phyloP scores from a whole-genome alignment of 1,284 basidiomycete genomes.

The Moesziomyces aphidis region DNA sequence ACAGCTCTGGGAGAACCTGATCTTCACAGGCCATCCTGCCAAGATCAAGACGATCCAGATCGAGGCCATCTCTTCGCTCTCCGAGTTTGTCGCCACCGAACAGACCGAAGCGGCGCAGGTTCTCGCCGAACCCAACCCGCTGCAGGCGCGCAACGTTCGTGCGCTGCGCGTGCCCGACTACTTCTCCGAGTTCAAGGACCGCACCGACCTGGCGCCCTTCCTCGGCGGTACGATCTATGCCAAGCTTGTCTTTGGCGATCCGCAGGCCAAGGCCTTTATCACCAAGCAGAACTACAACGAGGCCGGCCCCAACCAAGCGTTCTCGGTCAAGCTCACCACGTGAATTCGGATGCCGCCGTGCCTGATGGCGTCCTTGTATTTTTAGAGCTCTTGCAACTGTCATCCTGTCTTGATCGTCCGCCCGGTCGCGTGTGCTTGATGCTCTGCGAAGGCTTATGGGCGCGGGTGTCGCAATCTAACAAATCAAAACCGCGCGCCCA shows the following conservation, averaged over 20 bases:
- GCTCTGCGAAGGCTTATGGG: background rate
- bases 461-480: constrained; percentile 1
- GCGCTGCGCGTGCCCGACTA: constrained; percentile 64
- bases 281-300: constrained; percentile 66
- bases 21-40: constrained; percentile 59
- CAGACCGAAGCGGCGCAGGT: constrained; percentile 56
- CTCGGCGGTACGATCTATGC: constrained; percentile 66
- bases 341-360: background rate
- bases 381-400: constrained; percentile 24
- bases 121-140: constrained; percentile 55
- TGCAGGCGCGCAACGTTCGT: constrained; percentile 60
- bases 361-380: constrained; percentile 12
- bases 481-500: background rate
- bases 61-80: constrained; percentile 49
- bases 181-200: constrained; percentile 66
- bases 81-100: constrained; percentile 43
- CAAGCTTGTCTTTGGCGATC: constrained; percentile 64
- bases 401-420: background rate
- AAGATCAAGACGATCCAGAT: constrained; percentile 51
- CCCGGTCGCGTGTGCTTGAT: background rate
- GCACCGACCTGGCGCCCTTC: constrained; percentile 63
- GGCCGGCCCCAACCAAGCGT: constrained; percentile 53
- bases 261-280: constrained; percentile 57
- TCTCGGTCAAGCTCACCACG: constrained; percentile 35
- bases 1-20: constrained; percentile 62